phyloP scores from a whole-genome alignment of 2,329 filamentous ascomycete species.

The Ceratocystis variospora region DNA sequence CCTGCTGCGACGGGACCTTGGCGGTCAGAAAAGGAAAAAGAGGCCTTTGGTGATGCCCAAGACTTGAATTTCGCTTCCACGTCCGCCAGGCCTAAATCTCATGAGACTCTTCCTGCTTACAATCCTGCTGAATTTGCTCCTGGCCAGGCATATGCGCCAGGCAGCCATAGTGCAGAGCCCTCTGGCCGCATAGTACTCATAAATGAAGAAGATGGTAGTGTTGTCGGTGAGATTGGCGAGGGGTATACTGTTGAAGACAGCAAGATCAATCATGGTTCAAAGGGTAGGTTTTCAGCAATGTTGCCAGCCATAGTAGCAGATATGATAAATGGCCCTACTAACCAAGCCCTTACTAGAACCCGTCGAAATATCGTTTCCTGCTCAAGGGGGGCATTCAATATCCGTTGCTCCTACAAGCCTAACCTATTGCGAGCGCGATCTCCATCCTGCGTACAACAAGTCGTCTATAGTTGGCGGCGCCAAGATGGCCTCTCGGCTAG shows the following conservation, averaged over 20 bases:
- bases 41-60: constrained; percentile 21
- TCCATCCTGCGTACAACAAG: constrained; percentile 84
- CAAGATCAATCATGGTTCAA: constrained; percentile 69
- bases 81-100: constrained; percentile 20
- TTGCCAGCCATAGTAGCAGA: not conserved
- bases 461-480: constrained; percentile 78
- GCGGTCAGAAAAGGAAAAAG: constrained; percentile 30
- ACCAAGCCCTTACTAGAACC: constrained; percentile 37
- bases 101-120: constrained; percentile 47
- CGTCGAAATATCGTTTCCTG: constrained; percentile 62
- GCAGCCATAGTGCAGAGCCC: constrained; percentile 39
- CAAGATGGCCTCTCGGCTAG: constrained; percentile 73
- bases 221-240: constrained; percentile 80
- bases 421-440: constrained; percentile 60
- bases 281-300: constrained; percentile 45
- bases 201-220: constrained; percentile 90
- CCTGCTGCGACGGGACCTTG: constrained; percentile 21
- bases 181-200: constrained; percentile 77
- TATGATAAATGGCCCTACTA: not conserved
- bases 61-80: not conserved
- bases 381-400: constrained; percentile 50
- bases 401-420: constrained; percentile 52
- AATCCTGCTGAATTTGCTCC: constrained; percentile 70
- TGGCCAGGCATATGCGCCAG: constrained; percentile 61
- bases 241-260: constrained; percentile 69